Base-by-base conservation (phyloP, 805 yeast species). In the Candida andamanensis region DNA sequence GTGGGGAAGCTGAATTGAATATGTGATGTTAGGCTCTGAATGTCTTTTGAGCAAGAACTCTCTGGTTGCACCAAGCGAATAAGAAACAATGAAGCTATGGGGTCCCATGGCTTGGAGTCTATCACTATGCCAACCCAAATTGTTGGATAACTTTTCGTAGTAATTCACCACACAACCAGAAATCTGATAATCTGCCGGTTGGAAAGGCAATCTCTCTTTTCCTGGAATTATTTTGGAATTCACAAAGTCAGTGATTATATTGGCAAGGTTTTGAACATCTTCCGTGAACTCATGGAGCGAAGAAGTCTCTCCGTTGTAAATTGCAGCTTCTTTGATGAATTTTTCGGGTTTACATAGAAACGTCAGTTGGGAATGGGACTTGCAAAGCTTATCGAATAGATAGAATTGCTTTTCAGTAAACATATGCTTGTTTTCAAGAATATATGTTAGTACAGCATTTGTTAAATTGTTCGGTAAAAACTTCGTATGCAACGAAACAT, bases 51-150 rank as follows among this genome's bases (percentile, higher is more conserved):
- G 50, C 24, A 86, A 52, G 46, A 84, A 85, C 39, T 76, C 79
- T 24, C 95, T 60, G 0, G 82, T 72, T 3, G 79, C 72, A 0
- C 95, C 95, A 6, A 84, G 47, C 3, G 85, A 75, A 2, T 82
- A 32, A 1, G 89, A 77, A 0, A 79, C 85, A 29, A 85, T 75
- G 23, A 66, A 65, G 4, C 83, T 76, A 36, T 78, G 72, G 0
- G 92, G 89, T 0, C 94, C 95, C 15, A 82, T 66, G 30, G 76
- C 67, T 0, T 85, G 78, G 40, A 84, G 51, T 35, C 83, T 70
- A 52, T 84, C 95, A 2, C 87, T 77, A 50, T 84, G 94, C 75
- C 79, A 82, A 30, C 80, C 86, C 19, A 83, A 65, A 38, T 75
- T 63, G 37, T 72, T 72, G 4, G 60, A 54, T 6, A 69, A 63